Evolutionary conservation across 768 basidiomycete genomes (phyloP), one percentile per base, ranked within the genome.

Genomic region (Lactifluus rugatus): DNA sequence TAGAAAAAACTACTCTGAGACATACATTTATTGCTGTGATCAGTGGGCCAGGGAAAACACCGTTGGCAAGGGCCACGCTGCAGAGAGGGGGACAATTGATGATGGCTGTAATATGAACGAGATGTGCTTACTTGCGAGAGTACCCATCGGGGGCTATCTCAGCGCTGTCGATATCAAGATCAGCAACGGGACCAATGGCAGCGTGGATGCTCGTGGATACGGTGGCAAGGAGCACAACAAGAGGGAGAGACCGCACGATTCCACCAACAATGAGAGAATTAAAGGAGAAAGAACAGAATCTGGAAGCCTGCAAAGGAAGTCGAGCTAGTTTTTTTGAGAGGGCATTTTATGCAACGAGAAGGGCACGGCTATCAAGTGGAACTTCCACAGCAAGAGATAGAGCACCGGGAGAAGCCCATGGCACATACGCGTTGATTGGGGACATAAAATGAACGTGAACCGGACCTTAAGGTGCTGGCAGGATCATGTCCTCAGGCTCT

Each of bases 41-140:
- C 21, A 78, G 62, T 13, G 78, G 77, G 3, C 76, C 80, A 2
- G 77, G 81, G 50, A 78, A 77, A 2, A 61, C 67, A 21, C 77
- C 77, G 31, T 71, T 71, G 28, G 76, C 76, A 34, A 81, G 67
- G 1, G 72, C 68, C 16, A 78, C 63, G 34, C 76, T 77, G 19
- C 21, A 26, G 28, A 56, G 19, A 45, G 17, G 21, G 36, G 16
- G 7, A 3, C 6, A 17, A 7, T 48, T 7, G 16, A 37, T 57
- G n/a, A 13, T 21, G 0, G 14, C 25, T 17, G 3, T 13, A 32
- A 25, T 5, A 25, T 23, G 9, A 42, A 31, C 9, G n/a, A 19
- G 10, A 23, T 28, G 21, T 28, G 25, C 44, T 17, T 23, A 60
- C 58, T 51, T 26, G 46, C 68, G 67, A 26, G n/a, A 17, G 49